Evolutionary conservation across 495 filamentous ascomycete genomes (phyloP).

Genomic region (Melanomma pulvis-pyrius): DNA sequence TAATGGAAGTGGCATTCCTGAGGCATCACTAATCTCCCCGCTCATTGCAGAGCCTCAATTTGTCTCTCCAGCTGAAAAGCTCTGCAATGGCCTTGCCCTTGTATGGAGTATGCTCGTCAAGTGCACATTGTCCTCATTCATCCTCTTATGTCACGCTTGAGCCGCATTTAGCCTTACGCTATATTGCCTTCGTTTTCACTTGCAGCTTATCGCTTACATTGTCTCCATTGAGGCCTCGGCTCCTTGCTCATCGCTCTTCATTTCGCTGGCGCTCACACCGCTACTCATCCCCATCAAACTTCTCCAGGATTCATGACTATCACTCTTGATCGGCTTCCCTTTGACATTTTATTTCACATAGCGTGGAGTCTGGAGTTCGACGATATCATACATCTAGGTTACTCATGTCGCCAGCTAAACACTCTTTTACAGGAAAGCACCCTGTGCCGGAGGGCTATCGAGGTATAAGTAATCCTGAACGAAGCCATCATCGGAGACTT

Average conservation of each 20-base stretch:
- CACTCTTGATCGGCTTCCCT: conserved; percentile 40
- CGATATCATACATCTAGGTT: conserved; percentile 54
- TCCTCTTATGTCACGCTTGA: too few species aligned
- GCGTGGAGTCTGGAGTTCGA: conserved; percentile 50
- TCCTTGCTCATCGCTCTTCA: not conserved
- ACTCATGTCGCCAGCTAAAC: conserved; percentile 57
- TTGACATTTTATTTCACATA: conserved; percentile 43
- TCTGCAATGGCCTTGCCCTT: too few species aligned
- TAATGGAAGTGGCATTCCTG: too few species aligned
- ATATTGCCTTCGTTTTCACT: too few species aligned
- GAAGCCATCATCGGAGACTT: not conserved
- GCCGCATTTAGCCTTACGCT: too few species aligned
- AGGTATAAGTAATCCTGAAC: conserved; percentile 50
- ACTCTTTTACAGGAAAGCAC: conserved; percentile 60
- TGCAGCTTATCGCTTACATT: too few species aligned
- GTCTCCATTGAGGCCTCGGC: too few species aligned
- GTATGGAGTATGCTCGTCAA: too few species aligned
- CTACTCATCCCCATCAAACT: not conserved
- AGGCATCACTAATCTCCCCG: too few species aligned
- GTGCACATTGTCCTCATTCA: too few species aligned
- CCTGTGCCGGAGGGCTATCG: conserved; percentile 62
- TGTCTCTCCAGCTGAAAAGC: too few species aligned
- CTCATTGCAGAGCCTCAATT: too few species aligned
- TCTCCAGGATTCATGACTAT: conserved; percentile 33
- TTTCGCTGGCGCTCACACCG: not conserved